Conservation (phyloP, 2,329 filamentous ascomycete species). For the Pleoardoris graminearum region DNA sequence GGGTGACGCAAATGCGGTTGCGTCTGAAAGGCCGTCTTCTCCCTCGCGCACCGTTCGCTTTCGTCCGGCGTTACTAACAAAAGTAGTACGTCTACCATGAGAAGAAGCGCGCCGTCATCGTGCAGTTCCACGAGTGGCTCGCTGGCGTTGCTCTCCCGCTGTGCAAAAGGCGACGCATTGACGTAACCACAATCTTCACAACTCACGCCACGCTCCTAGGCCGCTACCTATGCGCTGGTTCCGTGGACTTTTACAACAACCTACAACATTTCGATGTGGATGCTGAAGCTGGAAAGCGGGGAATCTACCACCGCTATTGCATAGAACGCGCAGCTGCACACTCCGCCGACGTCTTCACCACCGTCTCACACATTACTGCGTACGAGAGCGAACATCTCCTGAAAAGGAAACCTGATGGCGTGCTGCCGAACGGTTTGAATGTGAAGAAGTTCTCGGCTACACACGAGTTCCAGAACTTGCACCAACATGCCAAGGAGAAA, state of each 20-base stretch:
- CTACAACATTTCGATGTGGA: slow-evolving; percentile 96
- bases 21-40: too few relatives aligned
- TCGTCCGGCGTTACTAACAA: neutral
- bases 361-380: slow-evolving; percentile 96
- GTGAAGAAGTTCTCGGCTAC: slow-evolving; percentile 98
- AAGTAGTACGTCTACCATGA: slow-evolving; percentile 83
- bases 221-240: slow-evolving; percentile 94
- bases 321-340: slow-evolving; percentile 94
- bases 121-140: slow-evolving; percentile 99
- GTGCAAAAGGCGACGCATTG: slow-evolving; percentile 90
- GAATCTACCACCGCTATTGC: slow-evolving; percentile 98
- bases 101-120: slow-evolving; percentile 88
- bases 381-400: slow-evolving; percentile 97
- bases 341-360: slow-evolving; percentile 94
- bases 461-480: slow-evolving; percentile 98
- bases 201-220: slow-evolving; percentile 95
- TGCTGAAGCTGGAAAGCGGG: slow-evolving; percentile 93
- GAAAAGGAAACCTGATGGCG: slow-evolving; percentile 96
- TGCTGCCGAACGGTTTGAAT: slow-evolving; percentile 94
- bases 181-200: slow-evolving; percentile 97
- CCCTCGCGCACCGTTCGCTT: slow-evolving; percentile 30
- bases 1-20: neutral
- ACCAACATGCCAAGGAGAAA: slow-evolving; percentile 95
- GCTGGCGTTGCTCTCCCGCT: slow-evolving; percentile 90
- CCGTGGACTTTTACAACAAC: slow-evolving; percentile 99